Evolutionary conservation across 148 eudicot genomes (phyloP).

Genomic region (Persicaria maculosa): DNA sequence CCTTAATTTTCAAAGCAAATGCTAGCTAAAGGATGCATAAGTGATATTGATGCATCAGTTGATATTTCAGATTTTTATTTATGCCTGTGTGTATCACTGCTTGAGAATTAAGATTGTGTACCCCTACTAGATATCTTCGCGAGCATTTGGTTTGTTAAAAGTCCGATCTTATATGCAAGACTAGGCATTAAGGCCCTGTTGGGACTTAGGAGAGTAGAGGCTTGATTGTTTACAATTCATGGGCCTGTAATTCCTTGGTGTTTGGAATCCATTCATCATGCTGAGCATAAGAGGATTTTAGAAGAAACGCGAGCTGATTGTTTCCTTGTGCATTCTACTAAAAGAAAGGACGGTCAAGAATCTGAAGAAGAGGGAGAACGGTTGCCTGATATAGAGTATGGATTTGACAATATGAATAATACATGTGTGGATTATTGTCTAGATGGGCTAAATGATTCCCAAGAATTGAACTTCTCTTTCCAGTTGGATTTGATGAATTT

Average conservation of each 20-base stretch:
- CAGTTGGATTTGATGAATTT: conserved; percentile 34
- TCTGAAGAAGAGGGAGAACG: conserved; percentile 13
- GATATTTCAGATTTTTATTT: background rate
- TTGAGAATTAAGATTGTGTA: background rate
- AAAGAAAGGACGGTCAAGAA: conserved; percentile 19
- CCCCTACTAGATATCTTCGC: background rate
- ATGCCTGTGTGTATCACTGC: background rate
- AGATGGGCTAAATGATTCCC: conserved; percentile 20
- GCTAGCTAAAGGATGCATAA: too few species aligned
- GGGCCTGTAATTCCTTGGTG: conserved; percentile 32
- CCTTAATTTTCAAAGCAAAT: too few species aligned
- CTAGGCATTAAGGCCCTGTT: background rate
- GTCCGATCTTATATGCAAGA: background rate
- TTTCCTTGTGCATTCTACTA: conserved; percentile 31
- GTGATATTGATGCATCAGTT: too few species aligned
- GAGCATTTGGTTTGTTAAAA: background rate
- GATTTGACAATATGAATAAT: conserved; percentile 15
- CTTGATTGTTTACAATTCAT: background rate
- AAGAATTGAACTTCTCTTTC: conserved; percentile 25
- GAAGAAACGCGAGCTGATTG: conserved; percentile 88
- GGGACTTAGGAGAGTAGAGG: background rate
- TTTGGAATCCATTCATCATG: conserved; percentile 79
- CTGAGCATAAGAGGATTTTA: conserved; percentile 72
- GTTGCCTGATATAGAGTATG: background rate
- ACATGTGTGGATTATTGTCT: conserved; percentile 17